Conservation (phyloP, 1,284 basidiomycete species). For the Puccinia triticina region DNA sequence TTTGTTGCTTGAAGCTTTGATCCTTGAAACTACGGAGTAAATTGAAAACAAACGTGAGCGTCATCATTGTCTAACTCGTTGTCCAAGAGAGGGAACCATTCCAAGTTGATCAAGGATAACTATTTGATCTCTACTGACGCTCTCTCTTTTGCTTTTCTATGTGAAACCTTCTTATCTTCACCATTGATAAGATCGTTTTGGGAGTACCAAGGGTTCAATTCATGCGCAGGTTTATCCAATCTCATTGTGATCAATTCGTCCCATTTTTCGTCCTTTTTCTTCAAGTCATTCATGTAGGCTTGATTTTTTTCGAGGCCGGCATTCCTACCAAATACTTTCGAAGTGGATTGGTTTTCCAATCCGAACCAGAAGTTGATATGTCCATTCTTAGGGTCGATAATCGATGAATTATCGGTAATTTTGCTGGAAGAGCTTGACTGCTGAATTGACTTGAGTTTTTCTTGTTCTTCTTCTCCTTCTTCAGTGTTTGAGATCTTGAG, state of each 20-base stretch:
- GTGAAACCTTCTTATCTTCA: constrained; percentile 44
- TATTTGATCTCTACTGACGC: constrained; percentile 17
- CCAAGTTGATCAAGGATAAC: background rate
- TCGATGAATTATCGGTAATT: constrained; percentile 40
- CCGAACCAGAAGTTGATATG: constrained; percentile 50
- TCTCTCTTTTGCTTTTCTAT: constrained; percentile 28
- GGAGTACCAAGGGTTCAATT: constrained; percentile 48
- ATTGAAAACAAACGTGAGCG: background rate
- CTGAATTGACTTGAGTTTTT: background rate
- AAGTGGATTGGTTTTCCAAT: constrained; percentile 45
- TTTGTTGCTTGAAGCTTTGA: constrained; percentile 27
- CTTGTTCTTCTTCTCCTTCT: background rate
- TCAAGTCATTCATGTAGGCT: constrained; percentile 39
- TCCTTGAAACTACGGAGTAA: constrained; percentile 21
- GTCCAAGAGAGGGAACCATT: background rate
- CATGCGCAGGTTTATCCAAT: constrained; percentile 49
- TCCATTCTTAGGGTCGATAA: constrained; percentile 47
- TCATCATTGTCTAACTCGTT: background rate
- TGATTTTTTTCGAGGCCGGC: constrained; percentile 35
- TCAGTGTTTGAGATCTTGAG: background rate
- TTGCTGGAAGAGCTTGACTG: background rate
- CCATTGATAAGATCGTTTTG: constrained; percentile 43
- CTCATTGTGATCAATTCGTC: constrained; percentile 48
- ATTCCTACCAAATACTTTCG: constrained; percentile 30
- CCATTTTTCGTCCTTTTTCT: constrained; percentile 48